Evolutionary conservation across 768 basidiomycete species (phyloP), one percentile per base, ranked within the genome.

Genomic region (Fomitopsis serialis): DNA sequence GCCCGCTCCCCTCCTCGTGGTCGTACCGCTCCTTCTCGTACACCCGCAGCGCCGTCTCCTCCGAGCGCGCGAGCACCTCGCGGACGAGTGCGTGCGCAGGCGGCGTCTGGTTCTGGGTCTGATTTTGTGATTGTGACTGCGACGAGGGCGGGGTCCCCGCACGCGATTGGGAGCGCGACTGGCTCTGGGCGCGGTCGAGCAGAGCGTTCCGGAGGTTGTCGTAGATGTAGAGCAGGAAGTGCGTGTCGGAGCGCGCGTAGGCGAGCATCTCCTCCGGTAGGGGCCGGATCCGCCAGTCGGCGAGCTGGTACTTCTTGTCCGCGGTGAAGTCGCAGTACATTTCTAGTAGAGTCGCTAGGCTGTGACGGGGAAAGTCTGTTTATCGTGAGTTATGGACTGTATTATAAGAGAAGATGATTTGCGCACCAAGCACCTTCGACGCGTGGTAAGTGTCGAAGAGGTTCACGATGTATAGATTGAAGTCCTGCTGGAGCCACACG

Each of bases 401-500:
- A 3, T 42, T n/a, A 54, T 19, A 17, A 25, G 13, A 25, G 42
- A 43, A 32, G 37, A 43, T 43, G 42, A n/a, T n/a, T 10, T 3
- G 53, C 58, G 47, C 63, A 89, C 89, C 85, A 47, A 98, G 74
- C 1, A 89, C 72, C 63, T 88, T 90, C 0, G 95, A 93, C 1
- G 95, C 96, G 60, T 98, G 93, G 67, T 83, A 98, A 0, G 97
- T 98, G 65, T 99, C 96, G 66, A 99, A 98, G n/a, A 98, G 70
- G 53, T 92, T 91, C 56, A 99, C 94, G 49, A 98, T 76, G 68
- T 92, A 98, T 8, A 98, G 64, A 54, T 90, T 90, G 66, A 98
- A 95, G 65, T 98, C 88, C 68, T 93, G 90, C 66, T 99, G 96
- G 17, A 98, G 78, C 97, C 97, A 98, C 5, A 93, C 73, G 42